Base-by-base conservation (phyloP, 495 filamentous ascomycete genomes). In the Xeromyces bisporus region DNA sequence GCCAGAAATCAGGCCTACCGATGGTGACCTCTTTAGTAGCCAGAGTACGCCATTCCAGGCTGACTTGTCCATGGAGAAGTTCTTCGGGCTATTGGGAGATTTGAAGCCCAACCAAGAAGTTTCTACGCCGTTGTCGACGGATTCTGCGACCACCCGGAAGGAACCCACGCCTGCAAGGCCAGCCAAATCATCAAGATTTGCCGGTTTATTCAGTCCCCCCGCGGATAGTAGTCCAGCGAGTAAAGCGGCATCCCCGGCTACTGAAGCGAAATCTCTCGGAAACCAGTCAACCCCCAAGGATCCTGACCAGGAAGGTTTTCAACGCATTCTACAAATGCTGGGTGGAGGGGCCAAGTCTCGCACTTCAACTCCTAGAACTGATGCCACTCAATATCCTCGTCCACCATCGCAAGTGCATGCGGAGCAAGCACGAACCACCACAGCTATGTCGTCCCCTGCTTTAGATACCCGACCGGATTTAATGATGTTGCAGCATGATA, bases 241-340 rank as follows among this genome's bases (percentile, higher is more conserved):
- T 37, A 66, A 65, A 40, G 55, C 63, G 20, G 75, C 77, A 33
- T 60, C 44, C 21, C 48, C 39, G 21, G 31, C 40, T 5, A 35
- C 39, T 16, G 39, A 38, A 24, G 21, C 43, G 15, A 46, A 42
- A 27, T 44, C 55, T 28, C 39, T 49, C 21, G 36, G 45, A 24
- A 42, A 45, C 15, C 38, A 39, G 10, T 37, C 59, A 20, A 60
- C 66, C n/a, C 55, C 60, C 7, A 64, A 65, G 20, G 64, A 65
- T 35, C 75, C 79, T 14, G 87, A 97, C 37, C 86, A 82, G 51
- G 75, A 81, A 56, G 89, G 81, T 1, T 97, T 97, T 48, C 77
- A 87, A 36, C 71, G 75, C 27, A 77, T 97, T 24, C 56, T 97
- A 18, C 70, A 80, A 37, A 91, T 94, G 67, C 70, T 97, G 23